These are phyloP conservation scores for Coniferiporia sulphurascens DNA, from an alignment of 1,284 basidiomycete genomes.

Conservation along the genomic window DNA sequence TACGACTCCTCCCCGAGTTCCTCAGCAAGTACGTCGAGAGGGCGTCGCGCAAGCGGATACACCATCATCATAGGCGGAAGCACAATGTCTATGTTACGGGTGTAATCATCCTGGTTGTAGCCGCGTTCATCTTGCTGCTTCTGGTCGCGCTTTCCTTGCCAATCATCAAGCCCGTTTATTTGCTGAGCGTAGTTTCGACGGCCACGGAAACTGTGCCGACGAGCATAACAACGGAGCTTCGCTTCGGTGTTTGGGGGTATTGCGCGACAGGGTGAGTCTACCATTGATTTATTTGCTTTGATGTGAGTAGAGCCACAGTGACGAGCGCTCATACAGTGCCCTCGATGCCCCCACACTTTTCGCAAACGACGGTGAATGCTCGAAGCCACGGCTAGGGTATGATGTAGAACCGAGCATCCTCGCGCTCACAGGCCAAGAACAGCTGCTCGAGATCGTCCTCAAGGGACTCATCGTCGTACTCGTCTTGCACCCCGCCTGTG, in stretches of 20 bases:
- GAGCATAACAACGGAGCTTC: constrained; percentile 52
- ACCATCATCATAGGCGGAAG: constrained; percentile 7
- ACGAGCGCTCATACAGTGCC: constrained; percentile 24
- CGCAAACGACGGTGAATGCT: constrained; percentile 41
- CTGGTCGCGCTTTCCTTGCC: constrained; percentile 70
- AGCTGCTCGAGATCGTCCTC: constrained; percentile 41
- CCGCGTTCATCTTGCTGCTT: constrained; percentile 64
- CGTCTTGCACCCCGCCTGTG: constrained; percentile 51
- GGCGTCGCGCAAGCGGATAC: constrained; percentile 6
- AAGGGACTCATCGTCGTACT: constrained; percentile 53
- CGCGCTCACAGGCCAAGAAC: constrained; percentile 37
- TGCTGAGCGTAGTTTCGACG: constrained; percentile 50
- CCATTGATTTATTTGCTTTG: background rate
- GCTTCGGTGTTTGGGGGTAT: constrained; percentile 73
- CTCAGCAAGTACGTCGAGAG: background rate
- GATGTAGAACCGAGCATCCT: constrained; percentile 37
- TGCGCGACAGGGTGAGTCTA: constrained; percentile 51
- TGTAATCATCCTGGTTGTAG: constrained; percentile 41
- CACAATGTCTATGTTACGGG: constrained; percentile 32
- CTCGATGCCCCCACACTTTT: constrained; percentile 28
- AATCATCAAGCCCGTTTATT: constrained; percentile 68
- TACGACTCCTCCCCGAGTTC: too few species aligned
- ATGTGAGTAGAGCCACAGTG: too few species aligned
- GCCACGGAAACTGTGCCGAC: constrained; percentile 35
- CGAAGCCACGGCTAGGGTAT: constrained; percentile 50